phyloP scores from a whole-genome alignment of 768 basidiomycete species.

The Phylloporus scabripes region DNA sequence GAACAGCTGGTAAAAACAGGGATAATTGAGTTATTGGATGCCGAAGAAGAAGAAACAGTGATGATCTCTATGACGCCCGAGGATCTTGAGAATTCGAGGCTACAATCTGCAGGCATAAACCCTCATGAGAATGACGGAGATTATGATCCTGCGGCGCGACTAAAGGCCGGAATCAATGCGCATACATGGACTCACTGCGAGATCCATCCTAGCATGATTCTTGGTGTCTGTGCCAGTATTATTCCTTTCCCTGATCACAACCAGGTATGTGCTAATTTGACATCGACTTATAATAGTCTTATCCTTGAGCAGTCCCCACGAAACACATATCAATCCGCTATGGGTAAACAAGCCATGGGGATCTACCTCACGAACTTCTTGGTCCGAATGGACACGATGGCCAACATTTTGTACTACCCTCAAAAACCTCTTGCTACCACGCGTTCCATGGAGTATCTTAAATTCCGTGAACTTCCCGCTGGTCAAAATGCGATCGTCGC shows the following conservation, averaged over 20 bases:
- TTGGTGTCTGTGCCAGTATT: conserved; percentile 97
- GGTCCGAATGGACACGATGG: conserved; percentile 99
- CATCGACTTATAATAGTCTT: not conserved
- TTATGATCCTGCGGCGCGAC: conserved; percentile 80
- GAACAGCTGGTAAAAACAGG: conserved; percentile 79
- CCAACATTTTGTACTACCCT: conserved; percentile 98
- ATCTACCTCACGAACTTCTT: conserved; percentile 98
- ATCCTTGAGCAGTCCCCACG: conserved; percentile 74
- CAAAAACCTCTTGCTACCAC: conserved; percentile 99
- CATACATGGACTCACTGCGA: conserved; percentile 99
- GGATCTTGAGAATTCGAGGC: conserved; percentile 81
- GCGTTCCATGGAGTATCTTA: conserved; percentile 98
- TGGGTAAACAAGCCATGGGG: conserved; percentile 99
- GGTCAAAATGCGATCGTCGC: conserved; percentile 99
- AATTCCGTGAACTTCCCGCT: conserved; percentile 96
- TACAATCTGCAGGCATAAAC: conserved; percentile 56
- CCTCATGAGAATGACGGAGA: conserved; percentile 58
- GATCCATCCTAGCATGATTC: conserved; percentile 98
- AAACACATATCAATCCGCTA: conserved; percentile 99
- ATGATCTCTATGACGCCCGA: conserved; percentile 99
- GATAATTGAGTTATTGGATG: conserved; percentile 90
- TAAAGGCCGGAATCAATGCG: conserved; percentile 79
- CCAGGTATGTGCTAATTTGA: conserved; percentile 53
- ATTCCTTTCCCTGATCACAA: conserved; percentile 99
- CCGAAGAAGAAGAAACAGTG: conserved; percentile 98